Evolutionary conservation across 2,329 filamentous ascomycete species (phyloP), one percentile per base, ranked within the genome.

Genomic region (Colletotrichum sp.): DNA sequence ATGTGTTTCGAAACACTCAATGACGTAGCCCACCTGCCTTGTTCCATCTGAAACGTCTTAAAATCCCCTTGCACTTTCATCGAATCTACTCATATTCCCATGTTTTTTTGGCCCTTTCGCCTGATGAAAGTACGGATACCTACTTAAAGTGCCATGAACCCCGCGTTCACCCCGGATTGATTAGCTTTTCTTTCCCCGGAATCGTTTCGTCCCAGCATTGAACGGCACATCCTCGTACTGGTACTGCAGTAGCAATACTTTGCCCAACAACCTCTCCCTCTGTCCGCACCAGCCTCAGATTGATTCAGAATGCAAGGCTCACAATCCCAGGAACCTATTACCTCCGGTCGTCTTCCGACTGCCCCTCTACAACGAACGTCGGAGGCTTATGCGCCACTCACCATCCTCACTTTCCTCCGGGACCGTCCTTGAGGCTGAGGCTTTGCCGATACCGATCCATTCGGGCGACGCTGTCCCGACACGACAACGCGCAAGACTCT

Each of bases 1-100:
- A 74, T 76, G 32, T 76, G 70, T 74, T 76, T 74, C 70, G 70
- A 74, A 76, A 76, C 74, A 74, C 64, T 72, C 72, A 62, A 74
- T 76, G 74, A 76, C 74, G 74, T 74, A 65, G 32, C 29, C 32
- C 32, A 13, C 57, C 19, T 25, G 59, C 64, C 44, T 64, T n/a
- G 16, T 36, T 61, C 22, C 30, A 25, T 69, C 57, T 59, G 64
- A 73, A 76, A 76, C 64, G 8, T 15, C 59, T 44, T 19, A 27
- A 71, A 57, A 57, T 39, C 9, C 69, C 57, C 57, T 70, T 62
- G 16, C 25, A 16, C 55, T 63, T 63, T 63, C 12, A 32, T 63
- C 57, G 30, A 30, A 55, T 71, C 22, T 68, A 27, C 32, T 15
- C 44, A 36, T 36, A 44, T 19, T 44, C 25, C 61, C 61, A 27